A percentile compares a stretch with the other conserved stretches of the same genome.
Evolutionary conservation across 2,329 filamentous ascomycete genomes (phyloP).

Genomic region (Fusarium pseudograminearum): DNA sequence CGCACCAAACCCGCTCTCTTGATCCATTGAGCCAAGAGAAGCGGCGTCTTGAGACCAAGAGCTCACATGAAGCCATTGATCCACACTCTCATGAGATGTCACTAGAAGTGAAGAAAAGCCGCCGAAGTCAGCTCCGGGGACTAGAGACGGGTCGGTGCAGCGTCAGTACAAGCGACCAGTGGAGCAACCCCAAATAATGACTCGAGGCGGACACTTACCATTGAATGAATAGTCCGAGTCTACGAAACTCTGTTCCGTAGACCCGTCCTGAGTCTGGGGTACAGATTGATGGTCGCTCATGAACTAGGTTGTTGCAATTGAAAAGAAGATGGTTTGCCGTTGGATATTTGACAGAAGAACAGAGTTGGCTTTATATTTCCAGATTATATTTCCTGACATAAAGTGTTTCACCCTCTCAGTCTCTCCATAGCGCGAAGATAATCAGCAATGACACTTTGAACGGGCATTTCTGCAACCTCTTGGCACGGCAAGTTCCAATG

Average conservation of each 20-base stretch:
- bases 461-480: constrained; percentile 9
- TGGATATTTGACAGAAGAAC: background rate
- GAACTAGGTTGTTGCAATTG: background rate
- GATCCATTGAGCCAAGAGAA: constrained; percentile 15
- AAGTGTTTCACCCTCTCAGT: constrained; percentile 8
- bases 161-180: constrained; percentile 14
- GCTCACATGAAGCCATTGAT: constrained; percentile 4
- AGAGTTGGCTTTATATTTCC: constrained; percentile 23
- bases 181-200: constrained; percentile 27
- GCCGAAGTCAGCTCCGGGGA: constrained; percentile 18
- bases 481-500: constrained; percentile 25
- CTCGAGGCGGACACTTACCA: constrained; percentile 30
- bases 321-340: constrained; percentile 1
- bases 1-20: background rate
- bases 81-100: constrained; percentile 18
- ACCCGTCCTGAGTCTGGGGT: constrained; percentile 29
- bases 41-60: background rate
- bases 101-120: background rate
- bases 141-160: constrained; percentile 15
- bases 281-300: constrained; percentile 23
- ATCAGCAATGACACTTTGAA: constrained; percentile 10
- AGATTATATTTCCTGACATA: background rate
- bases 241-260: constrained; percentile 24
- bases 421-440: constrained; percentile 6
- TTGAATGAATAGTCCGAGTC: constrained; percentile 32